These are phyloP conservation scores for Podospora bellae-mahoneyi DNA, from an alignment of 495 filamentous ascomycete species.

Conservation along the genomic window DNA sequence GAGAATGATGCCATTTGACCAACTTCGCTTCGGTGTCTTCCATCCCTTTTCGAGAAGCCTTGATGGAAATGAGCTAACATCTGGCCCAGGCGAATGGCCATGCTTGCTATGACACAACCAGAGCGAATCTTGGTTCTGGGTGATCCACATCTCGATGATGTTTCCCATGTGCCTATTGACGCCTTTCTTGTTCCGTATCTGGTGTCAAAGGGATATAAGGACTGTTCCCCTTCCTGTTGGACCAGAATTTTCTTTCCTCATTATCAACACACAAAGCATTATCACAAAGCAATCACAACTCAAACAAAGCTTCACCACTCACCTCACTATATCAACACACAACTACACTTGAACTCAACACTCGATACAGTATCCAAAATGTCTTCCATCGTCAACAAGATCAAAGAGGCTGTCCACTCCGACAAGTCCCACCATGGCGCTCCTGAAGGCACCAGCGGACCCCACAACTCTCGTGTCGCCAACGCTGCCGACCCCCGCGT, in stretches of 20 bases:
- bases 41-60: background rate
- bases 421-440: conserved; percentile 34
- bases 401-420: conserved; percentile 63
- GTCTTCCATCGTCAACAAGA: conserved; percentile 67
- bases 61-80: background rate
- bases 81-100: background rate
- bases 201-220: conserved; percentile 15
- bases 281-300: background rate
- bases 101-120: background rate
- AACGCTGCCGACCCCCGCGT: conserved; percentile 51
- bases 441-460: conserved; percentile 43
- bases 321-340: conserved; percentile 8
- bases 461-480: conserved; percentile 33
- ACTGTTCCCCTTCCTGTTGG: background rate
- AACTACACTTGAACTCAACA: conserved; percentile 9
- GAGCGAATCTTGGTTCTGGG: background rate
- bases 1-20: conserved; percentile 4
- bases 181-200: background rate
- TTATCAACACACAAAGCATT: conserved; percentile 16
- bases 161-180: background rate
- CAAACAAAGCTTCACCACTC: conserved; percentile 7
- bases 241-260: background rate
- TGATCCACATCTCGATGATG: background rate
- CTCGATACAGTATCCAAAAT: conserved; percentile 45
- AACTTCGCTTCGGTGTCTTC: background rate